Base-by-base conservation (phyloP, 495 filamentous ascomycete species). In the Chlorociboria aeruginascens region DNA sequence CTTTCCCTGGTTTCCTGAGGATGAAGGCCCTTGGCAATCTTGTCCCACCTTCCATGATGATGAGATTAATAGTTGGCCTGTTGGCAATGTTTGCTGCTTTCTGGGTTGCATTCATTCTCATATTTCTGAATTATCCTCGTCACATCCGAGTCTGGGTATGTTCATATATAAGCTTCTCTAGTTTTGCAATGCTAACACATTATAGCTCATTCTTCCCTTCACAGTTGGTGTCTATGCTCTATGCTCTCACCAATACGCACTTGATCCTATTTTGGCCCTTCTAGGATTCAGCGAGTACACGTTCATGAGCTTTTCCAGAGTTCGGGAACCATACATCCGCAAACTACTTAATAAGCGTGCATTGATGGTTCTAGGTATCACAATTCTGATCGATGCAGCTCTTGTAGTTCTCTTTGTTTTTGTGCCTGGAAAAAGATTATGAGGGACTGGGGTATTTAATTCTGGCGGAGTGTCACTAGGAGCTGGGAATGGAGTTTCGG, bases 11-110 rank as follows among this genome's bases (percentile, higher is more conserved):
- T 17, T 98, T 98, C 71, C 76, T 98, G 52, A 80, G 87, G 56
- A 82, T 85, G 58, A 96, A 96, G 68, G 92, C 89, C 7, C 73
- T 98, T 11, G 93, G 93, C 35, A 98, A 98, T 59, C 70, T 98
- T 1, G 86, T 97, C 16, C 92, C 89, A 4, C 74, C 89, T 14
- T 92, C 85, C 29, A 77, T 87, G 38, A 79, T 95, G 59, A 68
- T 88, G 52, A 78, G 92, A 14, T 66, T 96, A 35, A 83, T 89
- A 16, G 62, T 95, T 55, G 92, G 90, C n/a, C 69, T 98, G 38
- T 66, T 95, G 38, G 71, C 81, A 47, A 78, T 98, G 65, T 93
- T 94, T 58, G 89, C 80, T 53, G 93, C 72, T 3, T 95, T 96
- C 64, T 98, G 92, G 92, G 79, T 86, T 6, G 85, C 82, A 1